Base-by-base conservation (phyloP, 2,329 filamentous ascomycete genomes). In the Paraconiothyrium sp. region DNA sequence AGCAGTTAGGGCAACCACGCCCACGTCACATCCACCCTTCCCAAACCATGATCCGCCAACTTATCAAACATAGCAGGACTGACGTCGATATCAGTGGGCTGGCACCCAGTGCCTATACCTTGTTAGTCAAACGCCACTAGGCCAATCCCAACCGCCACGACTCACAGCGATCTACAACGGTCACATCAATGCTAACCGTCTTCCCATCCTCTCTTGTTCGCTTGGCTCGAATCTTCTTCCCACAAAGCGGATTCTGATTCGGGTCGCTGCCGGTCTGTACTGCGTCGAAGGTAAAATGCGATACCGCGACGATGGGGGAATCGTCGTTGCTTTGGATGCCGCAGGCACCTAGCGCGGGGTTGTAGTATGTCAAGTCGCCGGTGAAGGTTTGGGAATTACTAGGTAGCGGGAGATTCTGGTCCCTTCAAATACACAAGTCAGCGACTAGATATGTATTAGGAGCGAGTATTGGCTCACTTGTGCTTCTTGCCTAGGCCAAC, bases 291-390 rank as follows among this genome's bases (percentile, higher is more conserved):
- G 91, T 73, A n/a, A 84, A 72, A 69, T 89, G 86, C 1, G 89
- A 90, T 0, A 94, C 83, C 0, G 92, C 86, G 39, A 86, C 89
- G 44, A 94, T 86, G 59, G 84, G 72, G 59, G 93, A 89, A 8
- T 75, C 77, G 8, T 83, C 80, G 1, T 73, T 77, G 57, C 85
- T 87, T 1, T 78, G 82, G 35, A 84, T 77, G 5, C 91, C 92
- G 73, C 92, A 94, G 0, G 91, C 88, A 13, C 92, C 91, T 4
- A 92, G 82, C 0, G 77, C 86, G 0, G 90, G 86, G 20, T 81
- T 79, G 75, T 91, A 94, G 79, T 89, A 94, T 0, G 90, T 92
- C 54, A 92, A 75, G 54, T 92, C 89, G 56, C 89, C 90, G 4
- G 80, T 84, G 69, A 86, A 87, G 0, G 84, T 82, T 1, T 83